Conservation (phyloP, 768 basidiomycete species). For the Jaapia argillacea region DNA sequence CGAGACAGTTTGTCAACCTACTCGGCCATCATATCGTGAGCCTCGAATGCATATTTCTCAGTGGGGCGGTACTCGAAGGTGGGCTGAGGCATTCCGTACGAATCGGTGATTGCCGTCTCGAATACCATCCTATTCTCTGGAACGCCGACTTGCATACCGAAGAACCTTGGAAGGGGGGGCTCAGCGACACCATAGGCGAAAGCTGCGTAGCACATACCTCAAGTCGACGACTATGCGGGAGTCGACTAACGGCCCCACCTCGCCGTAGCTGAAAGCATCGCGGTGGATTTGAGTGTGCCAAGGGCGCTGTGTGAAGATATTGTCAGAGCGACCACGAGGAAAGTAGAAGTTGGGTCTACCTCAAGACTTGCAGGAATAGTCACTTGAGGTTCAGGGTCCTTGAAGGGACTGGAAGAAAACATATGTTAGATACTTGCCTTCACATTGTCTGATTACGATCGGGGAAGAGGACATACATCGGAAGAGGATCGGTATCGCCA, state of each 20-base stretch:
- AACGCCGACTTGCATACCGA: constrained; percentile 12
- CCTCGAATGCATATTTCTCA: no score
- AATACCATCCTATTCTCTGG: constrained; percentile 11
- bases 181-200: no score
- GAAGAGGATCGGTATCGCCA: no score
- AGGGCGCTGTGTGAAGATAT: no score
- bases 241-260: constrained; percentile 18
- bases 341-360: no score
- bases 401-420: constrained; percentile 6
- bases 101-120: constrained; percentile 12
- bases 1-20: constrained; percentile 2
- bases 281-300: no score
- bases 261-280: constrained; percentile 27
- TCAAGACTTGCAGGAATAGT: no score
- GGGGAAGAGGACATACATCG: no score
- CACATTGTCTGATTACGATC: background rate
- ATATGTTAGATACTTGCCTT: constrained; percentile 13
- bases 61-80: constrained; percentile 16
- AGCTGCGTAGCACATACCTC: no score
- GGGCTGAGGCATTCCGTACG: constrained; percentile 24
- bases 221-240: constrained; percentile 23
- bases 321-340: no score
- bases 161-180: no score
- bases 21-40: constrained; percentile 14
- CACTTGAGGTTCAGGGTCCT: constrained; percentile 24